Evolutionary conservation across 306 rosid species (phyloP), one percentile per base, ranked within the genome.

Genomic region (Inga leiocalycina): DNA sequence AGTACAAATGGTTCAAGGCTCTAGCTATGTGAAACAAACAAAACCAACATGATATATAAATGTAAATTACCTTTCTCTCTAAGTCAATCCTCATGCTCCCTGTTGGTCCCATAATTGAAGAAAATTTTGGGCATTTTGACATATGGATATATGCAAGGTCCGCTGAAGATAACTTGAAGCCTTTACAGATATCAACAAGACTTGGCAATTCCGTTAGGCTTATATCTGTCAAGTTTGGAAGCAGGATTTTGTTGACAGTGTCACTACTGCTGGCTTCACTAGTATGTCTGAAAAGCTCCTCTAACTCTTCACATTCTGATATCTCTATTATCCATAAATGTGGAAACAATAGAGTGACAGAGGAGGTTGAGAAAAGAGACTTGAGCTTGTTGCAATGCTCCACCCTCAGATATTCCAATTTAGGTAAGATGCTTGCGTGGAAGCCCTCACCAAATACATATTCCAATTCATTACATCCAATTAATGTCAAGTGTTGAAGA

Each of bases 51-150:
- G 10, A 7, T 3, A 3, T 32, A 32, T 45, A 20, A 20, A 20
- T 56, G 7, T 9, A 15, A 52, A 5, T n/a, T n/a, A 57, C 65
- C 32, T 7, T 0, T n/a, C 4, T 0, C 12, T 8, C 0, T 57
- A 2, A 0, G 2, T 0, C 0, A 57, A n/a, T n/a, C 1, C 0
- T 0, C 22, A 57, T 61, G n/a, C 24, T 15, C 10, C 69, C 43
- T 1, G 48, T 17, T 67, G 4, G 22, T 11, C 39, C 39, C 69
- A 14, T 19, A 20, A 37, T 4, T 10, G 79, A 8, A 75, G 19
- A 14, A 52, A 75, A 56, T 37, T 39, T 76, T 7, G 79, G 79
- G 52, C 79, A 76, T 34, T 37, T 12, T 1, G 1, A 0, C 19
- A 76, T 20, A 0, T 5, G 0, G 3, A 64, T 64, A 3, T 0